Conservation (phyloP, 495 filamentous ascomycete species). For the Xylaria venustula region DNA sequence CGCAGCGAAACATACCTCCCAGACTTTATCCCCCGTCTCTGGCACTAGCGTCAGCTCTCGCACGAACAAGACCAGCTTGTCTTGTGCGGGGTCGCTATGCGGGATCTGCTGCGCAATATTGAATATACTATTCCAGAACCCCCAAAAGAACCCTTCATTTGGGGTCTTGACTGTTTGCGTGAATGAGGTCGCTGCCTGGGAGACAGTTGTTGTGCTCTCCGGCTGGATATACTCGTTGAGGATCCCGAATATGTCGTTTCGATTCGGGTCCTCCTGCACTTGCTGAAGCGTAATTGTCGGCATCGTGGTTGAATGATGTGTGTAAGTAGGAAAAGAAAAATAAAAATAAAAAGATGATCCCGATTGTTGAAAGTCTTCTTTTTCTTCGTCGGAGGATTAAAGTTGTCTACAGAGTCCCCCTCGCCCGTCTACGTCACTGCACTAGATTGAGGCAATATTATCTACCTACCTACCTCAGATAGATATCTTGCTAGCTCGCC, state of each 20-base stretch:
- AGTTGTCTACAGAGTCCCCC: not conserved
- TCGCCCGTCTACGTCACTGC: constrained; percentile 6
- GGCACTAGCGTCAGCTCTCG: constrained; percentile 21
- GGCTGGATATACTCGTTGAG: constrained; percentile 21
- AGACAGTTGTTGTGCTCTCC: not conserved
- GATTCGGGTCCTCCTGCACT: not conserved
- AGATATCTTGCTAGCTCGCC: not conserved
- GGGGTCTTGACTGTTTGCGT: constrained; percentile 9
- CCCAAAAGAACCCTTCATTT: constrained; percentile 22
- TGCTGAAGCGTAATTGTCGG: not conserved
- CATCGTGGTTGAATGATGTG: not conserved
- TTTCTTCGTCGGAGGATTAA: too few species aligned
- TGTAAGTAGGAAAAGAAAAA: not conserved
- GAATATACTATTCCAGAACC: constrained; percentile 21
- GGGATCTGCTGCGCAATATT: constrained; percentile 22
- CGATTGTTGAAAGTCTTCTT: too few species aligned
- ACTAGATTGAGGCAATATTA: not conserved
- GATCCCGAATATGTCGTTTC: constrained; percentile 27
- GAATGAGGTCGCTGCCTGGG: constrained; percentile 15
- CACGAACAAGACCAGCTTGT: constrained; percentile 22
- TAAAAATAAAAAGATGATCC: too few species aligned
- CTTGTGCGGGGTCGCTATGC: constrained; percentile 17
- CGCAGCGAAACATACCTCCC: constrained; percentile 18
- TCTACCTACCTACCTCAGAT: not conserved
- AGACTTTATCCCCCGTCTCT: constrained; percentile 18